A percentile compares a stretch with the other conserved stretches of the same genome.
These are phyloP conservation scores for Melocanna baccifera DNA, from an alignment of 176 grass and related monocot species.

Conservation along the genomic window DNA sequence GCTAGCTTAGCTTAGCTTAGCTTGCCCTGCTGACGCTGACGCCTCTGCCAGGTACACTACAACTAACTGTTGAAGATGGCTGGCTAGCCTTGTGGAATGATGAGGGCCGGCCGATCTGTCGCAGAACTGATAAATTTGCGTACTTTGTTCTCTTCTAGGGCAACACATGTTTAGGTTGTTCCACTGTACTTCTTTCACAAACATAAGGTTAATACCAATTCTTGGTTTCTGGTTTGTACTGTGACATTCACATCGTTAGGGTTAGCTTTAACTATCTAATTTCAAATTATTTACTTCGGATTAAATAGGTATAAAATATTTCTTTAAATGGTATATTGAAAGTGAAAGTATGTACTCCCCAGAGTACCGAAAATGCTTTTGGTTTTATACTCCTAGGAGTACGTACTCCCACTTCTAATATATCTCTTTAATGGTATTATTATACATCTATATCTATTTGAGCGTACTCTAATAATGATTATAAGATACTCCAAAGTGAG, in stretches of 20 bases:
- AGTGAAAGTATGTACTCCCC: no score
- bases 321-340: no score
- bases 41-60: conserved; percentile 22
- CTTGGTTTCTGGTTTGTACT: neutral
- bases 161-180: neutral
- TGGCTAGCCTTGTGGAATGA: conserved; percentile 1
- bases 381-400: no score
- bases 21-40: neutral
- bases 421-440: no score
- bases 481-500: no score
- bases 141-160: neutral
- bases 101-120: neutral
- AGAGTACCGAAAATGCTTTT: no score
- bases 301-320: no score
- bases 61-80: conserved; percentile 33
- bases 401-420: no score
- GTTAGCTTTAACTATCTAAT: neutral
- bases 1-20: neutral
- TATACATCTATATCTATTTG: no score
- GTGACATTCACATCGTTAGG: neutral
- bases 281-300: neutral
- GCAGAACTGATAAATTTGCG: neutral
- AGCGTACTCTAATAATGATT: no score
- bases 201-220: neutral
- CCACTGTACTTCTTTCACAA: neutral